These are phyloP conservation scores for Litsea cubeba DNA, from an alignment of 164 flowering plant species.

Conservation along the genomic window DNA sequence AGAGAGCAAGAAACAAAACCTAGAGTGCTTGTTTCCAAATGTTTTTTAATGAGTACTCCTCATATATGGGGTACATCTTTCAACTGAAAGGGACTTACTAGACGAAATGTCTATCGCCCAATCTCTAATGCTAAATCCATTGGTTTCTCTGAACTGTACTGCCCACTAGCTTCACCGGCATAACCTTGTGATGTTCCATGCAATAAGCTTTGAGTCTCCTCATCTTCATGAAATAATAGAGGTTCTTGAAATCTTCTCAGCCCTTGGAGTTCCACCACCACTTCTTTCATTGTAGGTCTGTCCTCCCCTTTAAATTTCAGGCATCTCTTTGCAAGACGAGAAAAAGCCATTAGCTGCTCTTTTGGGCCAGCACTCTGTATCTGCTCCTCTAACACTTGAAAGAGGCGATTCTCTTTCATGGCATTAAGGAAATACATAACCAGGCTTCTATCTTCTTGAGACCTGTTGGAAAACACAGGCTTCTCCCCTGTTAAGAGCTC, in stretches of 20 bases:
- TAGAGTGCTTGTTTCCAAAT: too few relatives aligned
- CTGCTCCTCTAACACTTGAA: slow-evolving; percentile 1
- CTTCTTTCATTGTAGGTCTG: slow-evolving; percentile 9
- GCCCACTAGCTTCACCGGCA: not conserved
- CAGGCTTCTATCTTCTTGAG: slow-evolving; percentile 1
- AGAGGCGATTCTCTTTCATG: slow-evolving; percentile 4
- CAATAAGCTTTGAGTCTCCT: not conserved
- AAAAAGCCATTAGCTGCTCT: slow-evolving; percentile 1
- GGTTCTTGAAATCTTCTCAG: slow-evolving; percentile 2
- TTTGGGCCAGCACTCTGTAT: not conserved
- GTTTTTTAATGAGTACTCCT: too few relatives aligned
- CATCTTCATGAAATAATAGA: not conserved
- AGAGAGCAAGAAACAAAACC: too few relatives aligned
- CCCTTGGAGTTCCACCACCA: slow-evolving; percentile 3
- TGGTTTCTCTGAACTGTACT: not conserved
- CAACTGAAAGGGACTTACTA: too few relatives aligned
- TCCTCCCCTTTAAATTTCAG: slow-evolving; percentile 5
- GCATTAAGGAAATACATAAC: slow-evolving; percentile 1
- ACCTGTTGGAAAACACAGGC: slow-evolving; percentile 4
- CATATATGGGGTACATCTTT: too few relatives aligned
- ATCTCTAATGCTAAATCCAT: not conserved
- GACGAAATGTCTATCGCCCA: not conserved
- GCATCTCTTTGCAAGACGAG: slow-evolving; percentile 8
- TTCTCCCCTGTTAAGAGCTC: slow-evolving; percentile 13
- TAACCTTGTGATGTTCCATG: not conserved